Evolutionary conservation across 257 asterid species (phyloP), one percentile per base, ranked within the genome.

Genomic region (Thymus mandschuricus): DNA sequence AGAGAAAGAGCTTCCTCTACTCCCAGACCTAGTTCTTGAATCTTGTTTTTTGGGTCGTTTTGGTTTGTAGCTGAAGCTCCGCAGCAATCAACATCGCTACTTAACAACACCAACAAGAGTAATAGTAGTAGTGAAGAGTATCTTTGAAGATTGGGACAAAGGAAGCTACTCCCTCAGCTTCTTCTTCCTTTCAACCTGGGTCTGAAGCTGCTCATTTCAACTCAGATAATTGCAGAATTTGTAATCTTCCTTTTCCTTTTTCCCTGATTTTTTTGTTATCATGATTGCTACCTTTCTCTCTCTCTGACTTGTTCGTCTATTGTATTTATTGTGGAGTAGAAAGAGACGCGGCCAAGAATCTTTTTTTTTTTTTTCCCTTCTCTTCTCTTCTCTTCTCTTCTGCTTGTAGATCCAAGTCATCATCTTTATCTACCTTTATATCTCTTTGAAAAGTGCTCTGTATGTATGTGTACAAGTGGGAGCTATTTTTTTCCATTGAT

Each of bases 341-440:
- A 80, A 75, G 78, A 76, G 80, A 76, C 74, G 66, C 69, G 40
- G 72, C 10, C 40, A 3, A 52, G 79, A 66, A 57, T 75, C 65
- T 52, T 27, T 67, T 55, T 54, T 68, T n/a, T n/a, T 52, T 56
- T 60, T 41, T 38, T 1, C 44, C n/a, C n/a, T n/a, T n/a, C n/a
- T n/a, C n/a, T n/a, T n/a, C n/a, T n/a, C n/a, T 11, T 44, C 13
- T 51, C 57, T 15, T 6, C 31, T 58, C 61, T 27, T 54, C 72
- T 66, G 52, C 58, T 38, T 7, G 49, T 77, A 75, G 89, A 82
- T 82, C 89, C 87, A 75, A 80, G 71, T 71, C 82, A 64, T 62
- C 83, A 74, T 70, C 79, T 75, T 77, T 72, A 70, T 77, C 75
- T 54, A 45, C 59, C 75, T 60, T 70, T 68, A 51, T 71, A 57